phyloP scores from a whole-genome alignment of 2,329 filamentous ascomycete genomes.

The Aureobasidium sp. region DNA sequence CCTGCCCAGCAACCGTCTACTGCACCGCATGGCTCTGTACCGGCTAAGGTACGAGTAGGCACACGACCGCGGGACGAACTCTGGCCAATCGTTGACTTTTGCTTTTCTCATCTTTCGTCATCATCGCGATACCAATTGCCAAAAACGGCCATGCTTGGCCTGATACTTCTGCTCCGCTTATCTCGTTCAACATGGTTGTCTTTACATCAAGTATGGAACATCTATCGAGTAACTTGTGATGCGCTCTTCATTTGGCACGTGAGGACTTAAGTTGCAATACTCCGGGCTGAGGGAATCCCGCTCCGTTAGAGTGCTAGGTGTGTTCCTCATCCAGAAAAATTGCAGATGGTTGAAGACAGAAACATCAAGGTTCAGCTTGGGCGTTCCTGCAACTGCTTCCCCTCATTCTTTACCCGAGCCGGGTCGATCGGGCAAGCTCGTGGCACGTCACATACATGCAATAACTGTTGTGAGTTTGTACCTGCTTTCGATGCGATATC shows the following conservation, averaged over 20 bases:
- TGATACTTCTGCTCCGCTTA: not conserved
- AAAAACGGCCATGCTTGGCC: not conserved
- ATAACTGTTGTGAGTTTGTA: not conserved
- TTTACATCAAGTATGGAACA: not conserved
- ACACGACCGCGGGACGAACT: not conserved
- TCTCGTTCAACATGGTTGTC: not conserved
- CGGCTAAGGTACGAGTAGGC: not conserved
- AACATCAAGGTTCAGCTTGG: not conserved
- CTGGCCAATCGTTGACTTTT: conserved; percentile 1
- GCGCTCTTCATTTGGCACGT: not conserved
- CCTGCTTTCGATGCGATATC: not conserved
- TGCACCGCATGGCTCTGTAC: not conserved
- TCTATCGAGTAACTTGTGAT: too few relatives aligned
- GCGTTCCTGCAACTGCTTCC: not conserved
- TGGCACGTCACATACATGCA: not conserved
- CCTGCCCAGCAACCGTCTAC: not conserved
- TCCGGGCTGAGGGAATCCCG: not conserved
- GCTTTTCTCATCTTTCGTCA: conserved; percentile 6
- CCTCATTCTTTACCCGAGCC: not conserved
- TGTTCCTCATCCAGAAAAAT: not conserved
- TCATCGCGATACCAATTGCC: not conserved
- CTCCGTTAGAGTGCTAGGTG: not conserved
- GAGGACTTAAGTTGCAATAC: not conserved
- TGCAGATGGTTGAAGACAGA: not conserved
- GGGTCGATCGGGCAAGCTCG: not conserved